phyloP scores from a whole-genome alignment of 2,329 filamentous ascomycete species.

The Hymenoscyphus repandus region DNA sequence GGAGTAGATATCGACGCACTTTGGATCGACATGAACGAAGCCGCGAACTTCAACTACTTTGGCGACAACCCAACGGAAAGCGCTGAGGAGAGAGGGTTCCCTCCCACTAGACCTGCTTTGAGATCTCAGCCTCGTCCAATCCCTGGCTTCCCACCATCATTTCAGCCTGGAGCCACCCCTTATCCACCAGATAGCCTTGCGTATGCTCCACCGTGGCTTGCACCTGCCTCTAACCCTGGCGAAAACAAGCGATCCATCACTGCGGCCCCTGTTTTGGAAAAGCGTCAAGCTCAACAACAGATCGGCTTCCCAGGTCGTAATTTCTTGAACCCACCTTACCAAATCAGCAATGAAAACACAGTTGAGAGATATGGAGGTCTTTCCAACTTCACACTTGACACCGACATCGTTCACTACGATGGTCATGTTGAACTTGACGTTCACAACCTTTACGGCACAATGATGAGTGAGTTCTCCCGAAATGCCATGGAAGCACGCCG shows the following conservation, averaged over 20 bases:
- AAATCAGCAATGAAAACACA: constrained; percentile 55
- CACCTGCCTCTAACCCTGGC: constrained; percentile 32
- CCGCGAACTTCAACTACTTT: constrained; percentile 36
- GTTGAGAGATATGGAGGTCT: constrained; percentile 41
- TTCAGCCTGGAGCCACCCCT: constrained; percentile 48
- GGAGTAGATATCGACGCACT: constrained; percentile 73
- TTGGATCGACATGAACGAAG: constrained; percentile 70
- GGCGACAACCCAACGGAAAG: not conserved
- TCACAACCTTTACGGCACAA: constrained; percentile 70
- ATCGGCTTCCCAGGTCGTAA: constrained; percentile 58
- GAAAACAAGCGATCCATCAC: constrained; percentile 5
- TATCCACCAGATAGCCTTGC: not conserved
- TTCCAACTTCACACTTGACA: constrained; percentile 57
- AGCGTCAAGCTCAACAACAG: constrained; percentile 34
- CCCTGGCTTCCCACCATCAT: constrained; percentile 62
- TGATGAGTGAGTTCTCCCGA: constrained; percentile 66
- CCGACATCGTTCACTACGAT: constrained; percentile 62
- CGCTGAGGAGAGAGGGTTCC: constrained; percentile 35
- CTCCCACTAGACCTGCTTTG: constrained; percentile 58
- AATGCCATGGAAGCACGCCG: constrained; percentile 62
- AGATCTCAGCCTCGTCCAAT: constrained; percentile 58
- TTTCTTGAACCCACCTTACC: constrained; percentile 59
- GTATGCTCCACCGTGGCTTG: constrained; percentile 20
- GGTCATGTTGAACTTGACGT: constrained; percentile 67
- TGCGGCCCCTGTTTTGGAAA: constrained; percentile 6